Base-by-base conservation (phyloP, 257 asterid genomes). In the Striga asiatica region DNA sequence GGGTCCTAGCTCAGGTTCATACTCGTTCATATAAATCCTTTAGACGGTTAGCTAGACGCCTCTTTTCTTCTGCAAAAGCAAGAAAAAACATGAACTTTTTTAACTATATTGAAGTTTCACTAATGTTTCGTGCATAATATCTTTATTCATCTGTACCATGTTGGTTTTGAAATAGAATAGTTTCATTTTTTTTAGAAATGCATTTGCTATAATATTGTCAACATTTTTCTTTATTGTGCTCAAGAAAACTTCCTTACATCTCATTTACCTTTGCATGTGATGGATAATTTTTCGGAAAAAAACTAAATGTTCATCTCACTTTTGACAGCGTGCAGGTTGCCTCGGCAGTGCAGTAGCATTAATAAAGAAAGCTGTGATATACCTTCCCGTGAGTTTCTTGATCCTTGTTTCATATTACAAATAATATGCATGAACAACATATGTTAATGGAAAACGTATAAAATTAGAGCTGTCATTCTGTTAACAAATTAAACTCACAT, bases 1-100 rank as follows among this genome's bases (percentile, higher is more conserved):
- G 86, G 93, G 81, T 85, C 60, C 47, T 85, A 52, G 93, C 95
- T 67, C 81, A 85, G 95, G 94, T 84, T 64, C 22, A 50, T 68
- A 47, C 66, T 53, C 21, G 23, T 65, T 71, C 66, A 13, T 22
- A 41, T 65, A 31, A 20, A 64, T 6, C 43, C 6, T 23, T 27
- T 27, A 28, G n/a, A n/a, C n/a, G n/a, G n/a, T n/a, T n/a, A n/a
- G n/a, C n/a, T n/a, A n/a, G n/a, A n/a, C n/a, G n/a, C n/a, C n/a
- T n/a, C n/a, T n/a, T n/a, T n/a, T n/a, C n/a, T n/a, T n/a, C n/a
- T n/a, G n/a, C n/a, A n/a, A n/a, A n/a, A n/a, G n/a, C n/a, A n/a
- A n/a, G n/a, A n/a, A n/a, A n/a, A n/a, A n/a, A n/a, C n/a, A n/a
- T n/a, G n/a, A n/a, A n/a, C n/a, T n/a, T n/a, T n/a, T n/a, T n/a